These are phyloP conservation scores for Rosa hybrid DNA, from an alignment of 331 rosid genomes.

Conservation along the genomic window DNA sequence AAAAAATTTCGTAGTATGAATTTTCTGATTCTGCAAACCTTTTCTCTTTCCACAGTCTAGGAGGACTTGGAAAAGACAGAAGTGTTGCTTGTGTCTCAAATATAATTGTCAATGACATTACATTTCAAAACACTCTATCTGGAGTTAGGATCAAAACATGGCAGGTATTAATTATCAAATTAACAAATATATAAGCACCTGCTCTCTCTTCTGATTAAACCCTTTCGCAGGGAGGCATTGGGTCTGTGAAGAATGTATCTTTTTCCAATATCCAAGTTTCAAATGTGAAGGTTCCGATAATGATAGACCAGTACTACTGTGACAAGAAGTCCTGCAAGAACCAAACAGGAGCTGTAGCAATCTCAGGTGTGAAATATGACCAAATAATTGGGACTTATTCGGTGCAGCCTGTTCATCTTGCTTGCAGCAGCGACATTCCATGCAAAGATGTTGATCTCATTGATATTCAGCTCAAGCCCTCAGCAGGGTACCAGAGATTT, in stretches of 20 bases:
- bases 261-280: constrained; percentile 71
- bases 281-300: constrained; percentile 64
- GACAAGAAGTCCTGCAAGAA: constrained; percentile 77
- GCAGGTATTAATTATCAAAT: constrained; percentile 56
- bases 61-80: constrained; percentile 79
- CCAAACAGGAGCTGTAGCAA: constrained; percentile 59
- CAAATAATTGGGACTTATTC: constrained; percentile 60
- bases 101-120: constrained; percentile 59
- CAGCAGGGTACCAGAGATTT: constrained; percentile 27
- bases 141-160: constrained; percentile 96
- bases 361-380: constrained; percentile 62
- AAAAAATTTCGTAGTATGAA: neutral
- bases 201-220: neutral
- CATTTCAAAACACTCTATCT: constrained; percentile 68
- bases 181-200: neutral
- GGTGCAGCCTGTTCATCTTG: constrained; percentile 65
- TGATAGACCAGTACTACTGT: constrained; percentile 87
- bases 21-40: neutral
- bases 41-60: constrained; percentile 47
- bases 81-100: constrained; percentile 89
- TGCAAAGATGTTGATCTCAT: constrained; percentile 73
- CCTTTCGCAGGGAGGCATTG: constrained; percentile 70
- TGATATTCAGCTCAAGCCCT: constrained; percentile 70
- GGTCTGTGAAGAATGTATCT: constrained; percentile 80
- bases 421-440: constrained; percentile 75